Evolutionary conservation across 495 filamentous ascomycete genomes (phyloP).

Genomic region (Bacidia rubella): DNA sequence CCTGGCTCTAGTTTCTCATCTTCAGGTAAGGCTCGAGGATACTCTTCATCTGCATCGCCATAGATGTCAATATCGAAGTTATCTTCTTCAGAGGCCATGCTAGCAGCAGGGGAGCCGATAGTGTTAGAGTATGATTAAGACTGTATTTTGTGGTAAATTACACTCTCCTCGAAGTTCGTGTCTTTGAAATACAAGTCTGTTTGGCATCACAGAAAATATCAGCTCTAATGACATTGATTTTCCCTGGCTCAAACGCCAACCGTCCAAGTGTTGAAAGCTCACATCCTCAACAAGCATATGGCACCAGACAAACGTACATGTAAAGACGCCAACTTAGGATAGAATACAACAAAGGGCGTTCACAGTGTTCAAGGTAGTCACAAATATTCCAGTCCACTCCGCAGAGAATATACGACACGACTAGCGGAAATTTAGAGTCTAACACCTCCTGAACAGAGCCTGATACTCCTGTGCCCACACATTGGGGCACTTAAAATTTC

Average conservation of each 20-base stretch:
- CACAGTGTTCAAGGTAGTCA: neutral
- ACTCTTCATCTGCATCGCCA: slow-evolving; percentile 55
- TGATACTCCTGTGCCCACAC: no score
- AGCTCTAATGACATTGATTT: slow-evolving; percentile 7
- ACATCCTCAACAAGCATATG: neutral
- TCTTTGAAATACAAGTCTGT: slow-evolving; percentile 18
- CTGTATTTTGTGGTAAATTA: slow-evolving; percentile 17
- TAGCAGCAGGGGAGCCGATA: neutral
- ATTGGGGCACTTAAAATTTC: no score
- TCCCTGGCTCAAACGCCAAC: neutral
- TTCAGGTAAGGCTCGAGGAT: slow-evolving; percentile 33
- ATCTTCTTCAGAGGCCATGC: slow-evolving; percentile 69
- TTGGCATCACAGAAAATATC: slow-evolving; percentile 10
- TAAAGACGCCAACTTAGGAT: slow-evolving; percentile 15
- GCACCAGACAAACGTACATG: slow-evolving; percentile 34
- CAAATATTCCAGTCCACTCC: no score
- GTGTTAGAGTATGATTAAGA: neutral
- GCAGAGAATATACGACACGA: no score
- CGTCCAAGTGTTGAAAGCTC: neutral
- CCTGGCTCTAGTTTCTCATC: slow-evolving; percentile 27
- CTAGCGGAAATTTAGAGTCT: no score
- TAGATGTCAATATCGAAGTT: slow-evolving; percentile 99
- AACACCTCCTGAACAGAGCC: no score
- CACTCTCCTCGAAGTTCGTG: slow-evolving; percentile 19
- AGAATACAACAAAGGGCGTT: neutral